phyloP scores from a whole-genome alignment of 345 rosid genomes.

The Eucalyptus curtisii region DNA sequence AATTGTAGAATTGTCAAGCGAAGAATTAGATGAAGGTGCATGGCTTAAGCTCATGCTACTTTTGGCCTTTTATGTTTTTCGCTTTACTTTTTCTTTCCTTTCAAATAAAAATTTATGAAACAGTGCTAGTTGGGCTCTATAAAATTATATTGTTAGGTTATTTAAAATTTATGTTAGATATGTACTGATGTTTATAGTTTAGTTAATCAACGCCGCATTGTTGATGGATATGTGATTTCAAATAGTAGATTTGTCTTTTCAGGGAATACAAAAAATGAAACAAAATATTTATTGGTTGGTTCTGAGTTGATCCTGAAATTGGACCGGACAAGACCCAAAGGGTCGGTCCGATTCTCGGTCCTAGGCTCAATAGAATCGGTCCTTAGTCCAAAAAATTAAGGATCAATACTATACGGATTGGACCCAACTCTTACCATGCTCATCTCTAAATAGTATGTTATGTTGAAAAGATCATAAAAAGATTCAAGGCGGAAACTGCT shows the following conservation, averaged over 20 bases:
- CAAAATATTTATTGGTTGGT: too few species aligned
- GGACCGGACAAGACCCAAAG: accelerated
- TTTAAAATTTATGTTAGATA: too few species aligned
- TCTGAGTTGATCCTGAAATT: accelerated
- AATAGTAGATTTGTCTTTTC: accelerated
- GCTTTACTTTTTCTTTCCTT: too few species aligned
- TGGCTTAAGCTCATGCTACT: too few species aligned
- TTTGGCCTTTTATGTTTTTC: too few species aligned
- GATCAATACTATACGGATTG: accelerated
- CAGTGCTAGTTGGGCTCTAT: too few species aligned
- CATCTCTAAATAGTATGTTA: not conserved
- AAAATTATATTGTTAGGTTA: too few species aligned
- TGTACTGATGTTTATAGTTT: too few species aligned
- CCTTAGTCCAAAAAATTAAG: accelerated
- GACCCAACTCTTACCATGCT: accelerated
- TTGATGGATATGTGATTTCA: too few species aligned
- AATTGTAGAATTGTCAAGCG: accelerated
- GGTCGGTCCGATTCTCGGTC: accelerated
- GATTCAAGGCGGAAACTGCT: not conserved
- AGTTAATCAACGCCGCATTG: accelerated
- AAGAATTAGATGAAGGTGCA: too few species aligned
- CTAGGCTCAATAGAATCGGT: accelerated
- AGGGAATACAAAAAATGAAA: too few species aligned
- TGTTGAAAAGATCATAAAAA: not conserved
- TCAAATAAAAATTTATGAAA: too few species aligned